These are phyloP conservation scores for cucumber (Cucumis sativus) DNA, from an alignment of 306 rosid genomes.

Conservation along the genomic window Cucumber_9930_V3 NC_026660.2:12003001-12003500, in stretches of 20 bases:
- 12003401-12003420: not conserved
- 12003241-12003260: not conserved
- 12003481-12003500: too few relatives aligned
- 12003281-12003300: not conserved
- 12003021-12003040: too few relatives aligned
- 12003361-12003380: not conserved
- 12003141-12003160: too few relatives aligned
- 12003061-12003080: too few relatives aligned
- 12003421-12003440: not conserved
- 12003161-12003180: too few relatives aligned
- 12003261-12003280: not conserved
- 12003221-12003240: not conserved
- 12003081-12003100: too few relatives aligned
- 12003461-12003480: not conserved
- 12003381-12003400: not conserved
- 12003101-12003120: too few relatives aligned
- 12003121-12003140: too few relatives aligned
- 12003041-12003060: too few relatives aligned
- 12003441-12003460: not conserved
- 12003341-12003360: not conserved
- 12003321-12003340: not conserved
- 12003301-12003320: not conserved
- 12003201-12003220: not conserved
- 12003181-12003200: too few relatives aligned
- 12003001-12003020: too few relatives aligned